Evolutionary conservation across 805 yeast species (phyloP), one percentile per base, ranked within the genome.

Genomic region (Sungouiozyma ichnusensis): DNA sequence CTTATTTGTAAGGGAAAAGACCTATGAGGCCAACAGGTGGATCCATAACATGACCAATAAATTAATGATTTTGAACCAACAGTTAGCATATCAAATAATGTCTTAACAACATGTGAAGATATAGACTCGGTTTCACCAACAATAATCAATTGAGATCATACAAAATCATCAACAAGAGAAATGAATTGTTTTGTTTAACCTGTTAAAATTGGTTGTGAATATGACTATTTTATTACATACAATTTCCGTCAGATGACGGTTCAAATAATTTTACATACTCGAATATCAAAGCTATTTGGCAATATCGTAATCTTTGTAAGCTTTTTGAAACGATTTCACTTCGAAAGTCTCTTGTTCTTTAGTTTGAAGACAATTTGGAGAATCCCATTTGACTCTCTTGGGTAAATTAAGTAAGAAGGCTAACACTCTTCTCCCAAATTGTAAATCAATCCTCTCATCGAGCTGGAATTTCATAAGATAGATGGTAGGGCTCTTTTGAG

Each of bases 361-460:
- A 0, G 81, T 62, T 57, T 86, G 94, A 38, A 65, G 62, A 53
- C 96, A 86, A 4, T 39, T 40, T 5, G 50, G 48, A 40, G 75
- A 73, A 43, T 80, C 81, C 97, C 96, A 87, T 44, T 76, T 77
- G 0, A 74, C 59, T 47, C 87, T 67, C 40, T 77, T 78, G 2
- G 81, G 79, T 14, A 74, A 65, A 36, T 70, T 75, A 39, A 87
- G 55, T 2, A 80, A 60, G 47, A 69, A 68, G 0, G 95, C 88
- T 20, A 85, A 52, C 1, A 83, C 87, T 52, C 86, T 71, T 57
- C 97, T 68, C 1, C 95, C 94, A 52, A 88, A 84, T 50, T 85
- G 95, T 13, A 85, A 61, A 57, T 88, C 96, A 7, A 86, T 62
- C 11, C 69, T 49, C 40, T 67, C 67, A 3, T 54, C 53, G 3